Percentiles rank a stretch among this genome's conserved stretches.
phyloP scores from a whole-genome alignment of 306 rosid species.

The Begonia fuchsioides region DNA sequence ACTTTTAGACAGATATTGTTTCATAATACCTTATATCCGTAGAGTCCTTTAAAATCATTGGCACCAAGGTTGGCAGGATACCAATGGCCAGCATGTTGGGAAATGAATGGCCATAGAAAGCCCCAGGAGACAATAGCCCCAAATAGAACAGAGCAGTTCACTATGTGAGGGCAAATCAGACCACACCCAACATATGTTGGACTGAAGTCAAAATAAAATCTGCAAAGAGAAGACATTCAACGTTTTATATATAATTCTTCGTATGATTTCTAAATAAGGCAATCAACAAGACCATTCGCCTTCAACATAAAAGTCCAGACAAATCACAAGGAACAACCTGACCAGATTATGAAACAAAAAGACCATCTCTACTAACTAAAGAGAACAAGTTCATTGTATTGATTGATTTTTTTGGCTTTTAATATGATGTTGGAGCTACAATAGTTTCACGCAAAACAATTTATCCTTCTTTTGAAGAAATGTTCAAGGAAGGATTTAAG shows the following conservation, averaged over 20 bases:
- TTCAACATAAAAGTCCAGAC: too few relatives aligned
- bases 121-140: constrained; percentile 99
- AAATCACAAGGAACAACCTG: too few relatives aligned
- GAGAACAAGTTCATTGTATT: neutral
- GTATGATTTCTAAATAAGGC: too few relatives aligned
- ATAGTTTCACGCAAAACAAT: too few relatives aligned
- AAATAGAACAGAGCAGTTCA: constrained; percentile 63
- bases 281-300: too few relatives aligned
- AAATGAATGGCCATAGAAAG: constrained; percentile 68
- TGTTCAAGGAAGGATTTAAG: neutral
- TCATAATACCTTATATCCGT: constrained; percentile 68
- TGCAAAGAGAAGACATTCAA: constrained; percentile 24
- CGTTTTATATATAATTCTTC: too few relatives aligned
- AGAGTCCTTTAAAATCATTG: constrained; percentile 80
- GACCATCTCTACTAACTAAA: too few relatives aligned
- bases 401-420: too few relatives aligned
- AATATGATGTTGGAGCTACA: too few relatives aligned
- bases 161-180: constrained; percentile 82
- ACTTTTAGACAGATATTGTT: too few relatives aligned
- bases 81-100: constrained; percentile 74
- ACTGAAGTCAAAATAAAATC: constrained; percentile 86
- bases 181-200: constrained; percentile 97
- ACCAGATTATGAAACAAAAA: too few relatives aligned
- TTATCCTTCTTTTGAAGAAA: too few relatives aligned
- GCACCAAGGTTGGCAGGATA: constrained; percentile 61